Conservation (phyloP, 2,329 filamentous ascomycete genomes). For the Coniochaeta ligniaria region DNA sequence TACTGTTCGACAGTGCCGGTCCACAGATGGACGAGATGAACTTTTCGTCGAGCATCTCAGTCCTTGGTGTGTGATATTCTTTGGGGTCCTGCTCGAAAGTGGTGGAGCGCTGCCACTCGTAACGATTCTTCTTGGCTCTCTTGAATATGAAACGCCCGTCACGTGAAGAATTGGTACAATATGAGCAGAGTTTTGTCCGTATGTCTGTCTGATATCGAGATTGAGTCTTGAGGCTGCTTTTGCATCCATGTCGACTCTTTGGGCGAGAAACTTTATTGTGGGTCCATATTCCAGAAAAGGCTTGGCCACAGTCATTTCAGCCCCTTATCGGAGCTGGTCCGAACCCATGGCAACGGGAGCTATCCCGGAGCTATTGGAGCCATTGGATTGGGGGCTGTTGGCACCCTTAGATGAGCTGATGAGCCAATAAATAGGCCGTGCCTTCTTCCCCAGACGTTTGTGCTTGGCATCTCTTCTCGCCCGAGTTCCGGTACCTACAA, state of each 20-base stretch:
- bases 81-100: neutral
- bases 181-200: neutral
- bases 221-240: neutral
- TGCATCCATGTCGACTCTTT: neutral
- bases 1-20: conserved; percentile 52
- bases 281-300: neutral
- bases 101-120: neutral
- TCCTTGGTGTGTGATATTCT: neutral
- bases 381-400: neutral
- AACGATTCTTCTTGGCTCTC: too few species aligned
- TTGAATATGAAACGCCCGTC: neutral
- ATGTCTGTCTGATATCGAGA: neutral
- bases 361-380: neutral
- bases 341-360: neutral
- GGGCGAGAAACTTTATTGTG: neutral
- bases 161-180: neutral
- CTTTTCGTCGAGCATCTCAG: conserved; percentile 49
- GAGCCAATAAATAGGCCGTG: neutral
- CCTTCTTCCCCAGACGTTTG: neutral
- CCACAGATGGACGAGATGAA: conserved; percentile 54
- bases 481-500: neutral
- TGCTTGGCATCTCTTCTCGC: neutral
- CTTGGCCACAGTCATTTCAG: neutral
- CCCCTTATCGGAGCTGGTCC: neutral
- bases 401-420: neutral